Evolutionary conservation across 768 basidiomycete species (phyloP).

Genomic region (Amanita pseudoporphyria): DNA sequence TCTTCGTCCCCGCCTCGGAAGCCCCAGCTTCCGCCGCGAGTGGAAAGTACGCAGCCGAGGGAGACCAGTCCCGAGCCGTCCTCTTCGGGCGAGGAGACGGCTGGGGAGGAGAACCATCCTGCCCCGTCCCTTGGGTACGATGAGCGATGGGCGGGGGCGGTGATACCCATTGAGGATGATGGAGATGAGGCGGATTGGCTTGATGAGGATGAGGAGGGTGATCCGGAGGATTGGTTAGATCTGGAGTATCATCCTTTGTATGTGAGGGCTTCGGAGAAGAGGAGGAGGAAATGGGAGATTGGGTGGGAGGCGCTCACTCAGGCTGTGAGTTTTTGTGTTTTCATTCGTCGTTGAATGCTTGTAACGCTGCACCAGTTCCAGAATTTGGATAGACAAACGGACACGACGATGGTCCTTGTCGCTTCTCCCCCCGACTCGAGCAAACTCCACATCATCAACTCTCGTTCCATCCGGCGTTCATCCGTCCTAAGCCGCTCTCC

Average conservation of each 20-base stretch:
- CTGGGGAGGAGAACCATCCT: conserved; percentile 43
- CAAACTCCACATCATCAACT: conserved; percentile 53
- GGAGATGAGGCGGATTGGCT: conserved; percentile 56
- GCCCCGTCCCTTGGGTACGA: conserved; percentile 14
- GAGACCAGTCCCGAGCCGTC: conserved; percentile 75
- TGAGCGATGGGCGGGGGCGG: neutral
- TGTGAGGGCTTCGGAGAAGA: conserved; percentile 54
- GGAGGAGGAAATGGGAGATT: conserved; percentile 63
- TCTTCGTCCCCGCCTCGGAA: conserved; percentile 26
- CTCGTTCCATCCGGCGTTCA: conserved; percentile 60
- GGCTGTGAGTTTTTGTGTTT: conserved; percentile 37
- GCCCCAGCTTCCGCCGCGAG: conserved; percentile 67
- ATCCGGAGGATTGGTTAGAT: conserved; percentile 62
- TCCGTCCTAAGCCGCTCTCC: conserved; percentile 33
- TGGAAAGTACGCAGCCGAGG: conserved; percentile 75
- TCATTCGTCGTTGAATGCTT: conserved; percentile 4
- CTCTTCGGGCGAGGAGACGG: conserved; percentile 71
- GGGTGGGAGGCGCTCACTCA: conserved; percentile 69
- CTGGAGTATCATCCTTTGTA: conserved; percentile 71
- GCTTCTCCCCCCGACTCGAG: conserved; percentile 69
- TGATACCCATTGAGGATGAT: conserved; percentile 1
- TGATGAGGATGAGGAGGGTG: conserved; percentile 62
- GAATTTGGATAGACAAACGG: conserved; percentile 70
- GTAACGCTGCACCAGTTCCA: conserved; percentile 47
- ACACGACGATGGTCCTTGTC: conserved; percentile 65